Base-by-base conservation (phyloP, 352 stramenopile species). In the Phytopythium boreale region DNA sequence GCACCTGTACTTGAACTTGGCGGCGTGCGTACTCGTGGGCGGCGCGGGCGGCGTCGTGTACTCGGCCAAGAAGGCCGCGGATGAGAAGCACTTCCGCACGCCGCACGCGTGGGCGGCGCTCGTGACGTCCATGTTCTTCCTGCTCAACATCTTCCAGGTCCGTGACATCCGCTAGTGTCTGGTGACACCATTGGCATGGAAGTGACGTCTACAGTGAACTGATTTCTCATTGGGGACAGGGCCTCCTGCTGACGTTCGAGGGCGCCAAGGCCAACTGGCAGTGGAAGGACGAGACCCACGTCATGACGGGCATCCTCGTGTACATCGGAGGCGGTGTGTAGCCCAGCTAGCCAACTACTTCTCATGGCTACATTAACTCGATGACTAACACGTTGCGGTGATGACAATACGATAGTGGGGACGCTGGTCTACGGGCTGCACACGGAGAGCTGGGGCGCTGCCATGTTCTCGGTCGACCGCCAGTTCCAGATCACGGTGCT, bases 211-310 rank as follows among this genome's bases (percentile, higher is more conserved):
- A 26, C n/a, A n/a, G 26, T 20, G 20, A 24, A 43, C 46, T 31
- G 37, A 34, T 4, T 47, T 15, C 12, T 52, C 6, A 6, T 27
- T 43, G 5, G 36, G 7, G 15, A 7, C 46, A 82, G 63, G 82
- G 82, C 2, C 56, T 90, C 41, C 61, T 90, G 60, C 68, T 90
- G 44, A 90, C 82, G 53, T 86, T 80, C 52, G 80, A 89, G 66
- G 77, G 71, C 36, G 64, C 63, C 19, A 64, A 67, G 15, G 22
- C 71, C 19, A 88, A 89, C 44, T 90, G 82, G 82, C 79, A 89
- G 62, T 90, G 82, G 82, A 87, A 79, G 59, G 82, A 91, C 50
- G 82, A 89, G 62, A 91, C 80, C 15, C 82, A 91, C 62, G 74
- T 78, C 14, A 68, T 89, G 9, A 81, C 80, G 9, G 82, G 82